Percentiles rank a stretch among this genome's conserved stretches.
Conservation (phyloP, 1,284 basidiomycete species). For the Leccinum angustisporum region DNA sequence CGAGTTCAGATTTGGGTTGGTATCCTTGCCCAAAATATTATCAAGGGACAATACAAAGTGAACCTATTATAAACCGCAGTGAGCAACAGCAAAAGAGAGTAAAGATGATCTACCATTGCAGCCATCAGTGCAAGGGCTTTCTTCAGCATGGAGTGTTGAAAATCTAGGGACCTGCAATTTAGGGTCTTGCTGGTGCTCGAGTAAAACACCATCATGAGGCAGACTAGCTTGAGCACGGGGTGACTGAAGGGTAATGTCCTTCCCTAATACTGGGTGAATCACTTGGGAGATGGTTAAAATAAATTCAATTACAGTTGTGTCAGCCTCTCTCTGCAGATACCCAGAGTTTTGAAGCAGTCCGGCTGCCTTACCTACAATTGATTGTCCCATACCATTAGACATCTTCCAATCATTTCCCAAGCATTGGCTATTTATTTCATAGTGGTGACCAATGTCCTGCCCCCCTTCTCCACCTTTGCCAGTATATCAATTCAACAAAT, state of each 20-base stretch:
- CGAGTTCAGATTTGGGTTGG: not conserved
- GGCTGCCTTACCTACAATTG: too few relatives aligned
- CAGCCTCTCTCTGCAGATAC: not conserved
- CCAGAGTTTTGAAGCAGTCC: not conserved
- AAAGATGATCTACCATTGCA: not conserved
- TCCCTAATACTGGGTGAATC: not conserved
- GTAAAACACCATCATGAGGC: not conserved
- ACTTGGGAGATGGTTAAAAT: not conserved
- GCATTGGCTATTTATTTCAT: too few relatives aligned
- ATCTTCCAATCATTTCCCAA: too few relatives aligned
- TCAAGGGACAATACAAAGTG: not conserved
- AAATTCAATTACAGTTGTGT: not conserved
- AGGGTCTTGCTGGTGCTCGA: not conserved
- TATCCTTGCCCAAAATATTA: not conserved
- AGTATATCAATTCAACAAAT: too few relatives aligned
- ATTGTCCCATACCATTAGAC: too few relatives aligned
- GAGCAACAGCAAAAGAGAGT: not conserved
- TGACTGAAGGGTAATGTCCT: not conserved
- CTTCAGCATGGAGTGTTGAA: not conserved
- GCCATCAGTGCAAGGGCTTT: not conserved
- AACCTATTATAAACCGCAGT: not conserved
- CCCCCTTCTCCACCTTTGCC: too few relatives aligned
- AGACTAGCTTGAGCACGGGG: not conserved
- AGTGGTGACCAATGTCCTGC: too few relatives aligned
- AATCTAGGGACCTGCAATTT: not conserved